Conservation (phyloP, 768 basidiomycete species). For the Lyophyllum atratum region DNA sequence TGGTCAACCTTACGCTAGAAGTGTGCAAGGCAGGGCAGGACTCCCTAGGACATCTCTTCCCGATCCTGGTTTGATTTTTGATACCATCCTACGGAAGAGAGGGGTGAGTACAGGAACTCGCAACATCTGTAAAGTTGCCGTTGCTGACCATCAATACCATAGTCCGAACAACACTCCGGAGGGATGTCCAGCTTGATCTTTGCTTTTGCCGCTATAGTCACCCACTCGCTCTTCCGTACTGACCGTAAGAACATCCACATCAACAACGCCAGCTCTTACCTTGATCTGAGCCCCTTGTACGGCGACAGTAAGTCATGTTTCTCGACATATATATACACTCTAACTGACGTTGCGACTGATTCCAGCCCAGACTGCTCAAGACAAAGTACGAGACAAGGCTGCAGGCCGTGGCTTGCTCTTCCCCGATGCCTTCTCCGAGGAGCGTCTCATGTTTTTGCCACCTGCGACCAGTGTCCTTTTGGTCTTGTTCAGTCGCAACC, state of each 20-base stretch:
- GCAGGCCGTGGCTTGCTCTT: slow-evolving; percentile 50
- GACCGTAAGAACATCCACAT: slow-evolving; percentile 40
- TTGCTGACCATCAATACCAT: neutral
- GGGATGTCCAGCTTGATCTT: slow-evolving; percentile 65
- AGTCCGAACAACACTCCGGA: slow-evolving; percentile 37
- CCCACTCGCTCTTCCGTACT: slow-evolving; percentile 59
- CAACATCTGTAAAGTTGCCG: too few species aligned
- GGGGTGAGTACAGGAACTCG: slow-evolving; percentile 30
- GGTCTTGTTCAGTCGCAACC: slow-evolving; percentile 57
- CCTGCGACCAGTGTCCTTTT: slow-evolving; percentile 55
- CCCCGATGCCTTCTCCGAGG: slow-evolving; percentile 56
- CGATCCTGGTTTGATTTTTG: slow-evolving; percentile 61
- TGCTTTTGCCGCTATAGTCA: slow-evolving; percentile 65
- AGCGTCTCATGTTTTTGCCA: slow-evolving; percentile 53
- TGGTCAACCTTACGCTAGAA: slow-evolving; percentile 51
- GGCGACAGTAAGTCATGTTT: slow-evolving; percentile 38
- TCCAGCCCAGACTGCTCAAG: slow-evolving; percentile 35
- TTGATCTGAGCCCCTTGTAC: slow-evolving; percentile 58
- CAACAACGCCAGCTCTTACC: slow-evolving; percentile 57
- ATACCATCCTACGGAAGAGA: slow-evolving; percentile 49
- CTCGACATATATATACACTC: neutral
- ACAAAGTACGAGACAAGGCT: slow-evolving; percentile 46
- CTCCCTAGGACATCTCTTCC: slow-evolving; percentile 45
- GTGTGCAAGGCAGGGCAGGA: slow-evolving; percentile 44
- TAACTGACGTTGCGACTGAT: neutral